phyloP scores from a whole-genome alignment of 768 basidiomycete genomes.

The Pleurotus eryngii region DNA sequence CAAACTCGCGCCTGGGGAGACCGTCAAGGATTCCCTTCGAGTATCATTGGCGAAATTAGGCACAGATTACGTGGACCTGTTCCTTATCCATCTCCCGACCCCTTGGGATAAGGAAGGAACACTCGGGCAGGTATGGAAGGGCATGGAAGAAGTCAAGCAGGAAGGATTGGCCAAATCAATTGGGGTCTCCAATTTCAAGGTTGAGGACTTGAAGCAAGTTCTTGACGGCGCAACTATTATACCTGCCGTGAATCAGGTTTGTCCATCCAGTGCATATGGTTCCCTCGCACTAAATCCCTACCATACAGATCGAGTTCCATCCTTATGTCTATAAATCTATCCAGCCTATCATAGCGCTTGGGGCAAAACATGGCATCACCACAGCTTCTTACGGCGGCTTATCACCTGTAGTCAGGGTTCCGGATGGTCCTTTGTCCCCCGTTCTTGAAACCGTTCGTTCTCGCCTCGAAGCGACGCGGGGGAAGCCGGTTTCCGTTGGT shows the following conservation, averaged over 20 bases:
- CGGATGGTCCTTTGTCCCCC: constrained; percentile 58
- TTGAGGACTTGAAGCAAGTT: constrained; percentile 51
- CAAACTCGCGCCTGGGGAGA: constrained; percentile 37
- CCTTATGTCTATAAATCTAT: constrained; percentile 68
- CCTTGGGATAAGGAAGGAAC: constrained; percentile 33
- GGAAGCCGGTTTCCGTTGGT: constrained; percentile 43
- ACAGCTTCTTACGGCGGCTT: constrained; percentile 67
- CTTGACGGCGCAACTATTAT: constrained; percentile 46
- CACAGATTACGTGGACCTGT: constrained; percentile 58
- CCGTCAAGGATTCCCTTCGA: constrained; percentile 45
- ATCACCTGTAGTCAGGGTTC: constrained; percentile 34
- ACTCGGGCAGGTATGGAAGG: constrained; percentile 54
- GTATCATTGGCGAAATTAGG: constrained; percentile 52
- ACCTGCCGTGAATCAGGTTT: constrained; percentile 71
- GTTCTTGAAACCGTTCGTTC: constrained; percentile 50
- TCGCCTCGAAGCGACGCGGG: constrained; percentile 41
- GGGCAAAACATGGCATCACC: constrained; percentile 56
- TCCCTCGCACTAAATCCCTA: neutral
- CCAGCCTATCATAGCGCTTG: constrained; percentile 51
- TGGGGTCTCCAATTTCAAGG: constrained; percentile 67
- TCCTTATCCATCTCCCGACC: constrained; percentile 53
- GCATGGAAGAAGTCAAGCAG: constrained; percentile 53
- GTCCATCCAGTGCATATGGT: neutral
- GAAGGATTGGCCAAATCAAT: constrained; percentile 52
- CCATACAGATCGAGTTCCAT: constrained; percentile 57